Base-by-base conservation (phyloP, 2,329 filamentous ascomycete genomes). In the Aspergillus ibericus region DNA sequence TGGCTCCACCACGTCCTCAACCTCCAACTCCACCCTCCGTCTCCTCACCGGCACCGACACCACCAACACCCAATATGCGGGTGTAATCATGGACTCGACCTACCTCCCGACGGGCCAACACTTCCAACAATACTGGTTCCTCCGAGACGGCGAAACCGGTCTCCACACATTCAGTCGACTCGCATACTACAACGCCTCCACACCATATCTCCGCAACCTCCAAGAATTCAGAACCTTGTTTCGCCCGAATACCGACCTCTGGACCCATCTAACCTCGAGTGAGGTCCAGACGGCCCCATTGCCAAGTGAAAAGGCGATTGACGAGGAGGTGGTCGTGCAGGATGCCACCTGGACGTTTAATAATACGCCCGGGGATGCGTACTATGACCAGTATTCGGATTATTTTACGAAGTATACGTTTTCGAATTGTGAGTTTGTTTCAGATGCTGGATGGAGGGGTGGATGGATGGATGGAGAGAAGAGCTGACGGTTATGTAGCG, bases 381-480 rank as follows among this genome's bases (percentile, higher is more conserved):
- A 88, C 64, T 82, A 85, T 0, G 70, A 80, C 36, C 74, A 84
- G 47, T 80, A 83, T 56, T 78, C 82, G 1, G 82, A 87, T 47
- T 88, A 87, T 70, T 88, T 87, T 66, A 88, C 85, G 20, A 88
- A 88, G 68, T 88, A 88, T 65, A 87, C 82, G 0, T 87, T 88
- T 59, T 77, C 80, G 4, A 83, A 84, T 58, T 78, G 77, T 70
- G 8, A n/a, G 20, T 27, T 42, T 15, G 18, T 53, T 46, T 32
- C 6, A 29, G 29, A 9, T 10, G 29, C 9, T 13, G 6, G 32
- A 2, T 3, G 6, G 15, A 1, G n/a, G 38, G 7, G 1, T 12
- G 2, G 18, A 2, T n/a, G 38, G 13, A 3, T 13, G 18, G 16
- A 20, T 0, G 10, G 12, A 9, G 13, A 3, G 27, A 15, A 25